Base-by-base conservation (phyloP, 1,284 basidiomycete genomes). In the Spongispora temasekensis region DNA sequence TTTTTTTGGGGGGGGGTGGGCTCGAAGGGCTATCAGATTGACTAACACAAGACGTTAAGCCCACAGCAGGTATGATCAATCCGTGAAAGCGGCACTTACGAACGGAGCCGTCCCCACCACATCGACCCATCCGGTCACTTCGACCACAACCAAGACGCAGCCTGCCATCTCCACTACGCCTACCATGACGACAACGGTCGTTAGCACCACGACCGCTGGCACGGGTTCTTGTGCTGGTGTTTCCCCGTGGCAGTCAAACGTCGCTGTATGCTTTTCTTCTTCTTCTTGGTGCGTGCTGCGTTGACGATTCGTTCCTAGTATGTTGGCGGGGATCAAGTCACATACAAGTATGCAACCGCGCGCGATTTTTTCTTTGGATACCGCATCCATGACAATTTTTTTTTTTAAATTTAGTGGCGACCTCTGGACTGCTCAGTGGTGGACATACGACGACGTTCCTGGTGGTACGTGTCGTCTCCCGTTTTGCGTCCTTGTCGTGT, bases 251-350 rank as follows among this genome's bases (percentile, higher is more conserved):
- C 68, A 73, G 27, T 73, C 75, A 30, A 69, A 68, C 19, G 71
- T 78, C 21, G 75, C 79, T 6, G 83, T 86, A 66, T 61, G 83
- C 74, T n/a, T n/a, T n/a, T n/a, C n/a, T n/a, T n/a, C 9, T 13
- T 25, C 15, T 40, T n/a, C 2, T 19, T 27, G 8, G 1, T 9
- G 12, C 50, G 2, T 56, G 23, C 23, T 53, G 57, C 6, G 21
- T 44, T 69, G 21, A 67, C n/a, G 7, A 35, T 13, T 6, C 8
- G 2, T 28, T 30, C 10, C 15, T 28, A 68, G 67, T 68, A 68
- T 30, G 62, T 65, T 8, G 61, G 53, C 5, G 69, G 69, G 5
- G 2, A 68, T 32, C 59, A 70, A 57, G 64, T 71, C 54, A 70
- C 61, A 7, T 68, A 68, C 55, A 60, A 53, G 67, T 70, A 55